Evolutionary conservation across 805 yeast genomes (phyloP), one percentile per base, ranked within the genome.

Genomic region (Pichia paraexigua): DNA sequence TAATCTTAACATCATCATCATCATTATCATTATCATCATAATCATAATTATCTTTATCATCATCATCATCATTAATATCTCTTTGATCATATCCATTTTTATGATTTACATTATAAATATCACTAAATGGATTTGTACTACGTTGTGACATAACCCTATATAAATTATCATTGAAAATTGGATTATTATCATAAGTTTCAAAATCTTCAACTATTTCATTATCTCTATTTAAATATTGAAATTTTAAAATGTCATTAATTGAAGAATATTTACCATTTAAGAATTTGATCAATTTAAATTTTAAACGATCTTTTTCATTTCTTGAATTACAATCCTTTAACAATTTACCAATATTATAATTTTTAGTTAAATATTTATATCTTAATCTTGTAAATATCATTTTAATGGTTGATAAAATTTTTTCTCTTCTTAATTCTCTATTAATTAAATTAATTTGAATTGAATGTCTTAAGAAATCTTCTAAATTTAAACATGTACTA

Each of bases 401-500:
- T 11, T 73, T 70, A 44, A 78, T 69, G 2, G 77, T 70, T 44
- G 78, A 78, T 43, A 72, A 67, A 4, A 75, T 73, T 51, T 75
- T 66, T 50, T 67, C 67, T 35, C 69, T 71, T 51, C 72, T 62
- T 30, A 76, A 53, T 27, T 73, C 63, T 53, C 75, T 76, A 44
- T 79, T 78, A 37, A 85, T 77, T 55, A 77, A 80, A 58, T 80
- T 81, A 43, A 78, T 62, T 21, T 80, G 68, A 51, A 83, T 76
- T 43, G 84, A 69, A 53, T 87, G 69, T 50, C 82, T 85, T 57
- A 86, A 73, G 62, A 79, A 85, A 56, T 85, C 89, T 56, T 81
- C 82, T 62, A 86, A 73, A 46, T 83, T 83, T 56, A 88, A 71
- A 65, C 95, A 87, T 56, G 82, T 83, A 46, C 85, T 81, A 21